Base-by-base conservation (phyloP, 2,329 filamentous ascomycete species). In the Colletotrichum australisinense region DNA sequence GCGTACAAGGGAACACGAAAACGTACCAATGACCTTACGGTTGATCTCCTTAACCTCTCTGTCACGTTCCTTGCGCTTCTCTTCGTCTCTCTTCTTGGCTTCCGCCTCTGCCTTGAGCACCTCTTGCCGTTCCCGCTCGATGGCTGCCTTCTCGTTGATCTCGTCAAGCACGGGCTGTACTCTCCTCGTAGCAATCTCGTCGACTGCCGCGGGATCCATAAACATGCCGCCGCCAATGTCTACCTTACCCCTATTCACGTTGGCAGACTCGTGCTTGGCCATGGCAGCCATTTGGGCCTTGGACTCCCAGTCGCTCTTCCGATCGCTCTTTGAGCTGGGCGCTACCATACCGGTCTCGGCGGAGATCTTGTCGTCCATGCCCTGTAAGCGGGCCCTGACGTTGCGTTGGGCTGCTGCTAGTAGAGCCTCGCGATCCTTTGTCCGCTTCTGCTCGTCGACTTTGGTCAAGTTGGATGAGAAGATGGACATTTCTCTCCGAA, bases 141-240 rank as follows among this genome's bases (percentile, higher is more conserved):
- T 87, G 78, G 95, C 93, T 0, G 94, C 94, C 79, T 92, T 94
- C 64, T 94, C 92, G 66, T 92, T 92, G 74, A 98, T 97, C 76
- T 97, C 94, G 76, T 98, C 93, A 6, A 98, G 82, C 0, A 97
- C 91, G 5, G 95, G 95, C 80, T 96, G 94, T 19, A 98, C 89
- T 76, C 92, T 91, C 58, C 89, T 90, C 14, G 91, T 89, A 3
- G 95, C 95, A 76, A 98, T 93, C 6, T 90, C 91, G 75, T 98
- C 91, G 19, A 98, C 91, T 60, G 95, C 93, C 5, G 90, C 87
- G 77, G 93, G 91, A 49, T 95, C 90, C 86, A 98, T 92, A 78
- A 92, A 95, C 78, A 90, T 94, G 8, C 95, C 94, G 57, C 93
- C 93, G 5, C 96, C 95, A 67, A 98, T 90, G 75, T 97, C 85